Percentiles rank a stretch among this genome's conserved stretches.
Evolutionary conservation across 2,329 filamentous ascomycete species (phyloP).

Genomic region (Endothia cerciana): DNA sequence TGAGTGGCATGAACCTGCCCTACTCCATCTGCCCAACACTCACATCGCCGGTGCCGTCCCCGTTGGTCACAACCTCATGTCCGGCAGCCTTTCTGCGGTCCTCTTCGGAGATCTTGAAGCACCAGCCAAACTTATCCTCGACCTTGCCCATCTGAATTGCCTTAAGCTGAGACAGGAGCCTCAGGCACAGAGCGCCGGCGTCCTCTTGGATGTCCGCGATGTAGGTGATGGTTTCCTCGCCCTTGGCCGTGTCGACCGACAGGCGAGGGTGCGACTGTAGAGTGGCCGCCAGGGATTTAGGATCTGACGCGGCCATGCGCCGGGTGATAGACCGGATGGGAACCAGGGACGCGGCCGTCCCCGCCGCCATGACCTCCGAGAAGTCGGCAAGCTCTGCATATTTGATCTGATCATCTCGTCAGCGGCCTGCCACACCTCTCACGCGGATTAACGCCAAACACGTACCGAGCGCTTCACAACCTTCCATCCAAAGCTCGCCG

Average conservation of each 20-base stretch:
- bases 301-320: constrained; percentile 45
- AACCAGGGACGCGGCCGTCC: constrained; percentile 88
- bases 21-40: constrained; percentile 44
- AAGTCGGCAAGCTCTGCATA: constrained; percentile 60
- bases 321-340: constrained; percentile 91
- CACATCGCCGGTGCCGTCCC: constrained; percentile 32
- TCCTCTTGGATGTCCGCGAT: constrained; percentile 63
- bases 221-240: constrained; percentile 58
- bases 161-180: constrained; percentile 76
- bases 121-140: constrained; percentile 79
- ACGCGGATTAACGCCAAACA: not conserved
- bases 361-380: constrained; percentile 84
- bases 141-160: constrained; percentile 84
- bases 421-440: not conserved
- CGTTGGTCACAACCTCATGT: constrained; percentile 34
- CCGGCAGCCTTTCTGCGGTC: constrained; percentile 48
- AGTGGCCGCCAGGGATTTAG: constrained; percentile 44
- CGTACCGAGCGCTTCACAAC: constrained; percentile 74
- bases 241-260: constrained; percentile 38
- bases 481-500: constrained; percentile 77
- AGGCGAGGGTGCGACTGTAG: constrained; percentile 43
- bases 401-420: constrained; percentile 56
- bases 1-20: not conserved
- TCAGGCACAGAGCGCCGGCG: constrained; percentile 72
- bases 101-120: constrained; percentile 49